phyloP scores from a whole-genome alignment of 1,284 basidiomycete genomes.

The Anthracocystis walkeri region DNA sequence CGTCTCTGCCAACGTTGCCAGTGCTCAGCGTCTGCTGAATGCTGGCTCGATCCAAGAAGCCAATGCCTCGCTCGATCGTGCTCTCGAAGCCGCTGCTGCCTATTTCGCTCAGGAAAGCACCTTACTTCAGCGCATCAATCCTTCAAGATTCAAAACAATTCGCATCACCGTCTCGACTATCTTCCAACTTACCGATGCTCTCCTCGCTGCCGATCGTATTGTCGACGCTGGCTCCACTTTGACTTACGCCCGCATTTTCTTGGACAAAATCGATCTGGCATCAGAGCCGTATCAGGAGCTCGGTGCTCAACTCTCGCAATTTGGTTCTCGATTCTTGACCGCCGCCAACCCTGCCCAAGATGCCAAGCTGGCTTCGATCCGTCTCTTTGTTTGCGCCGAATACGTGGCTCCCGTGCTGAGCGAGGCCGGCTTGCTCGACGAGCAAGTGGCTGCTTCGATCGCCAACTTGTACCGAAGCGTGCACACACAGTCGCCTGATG shows the following conservation, averaged over 20 bases:
- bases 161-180: conserved; percentile 14
- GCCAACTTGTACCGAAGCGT: conserved; percentile 40
- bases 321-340: conserved; percentile 28
- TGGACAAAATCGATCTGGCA: conserved; percentile 21
- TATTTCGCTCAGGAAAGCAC: conserved; percentile 20
- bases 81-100: conserved; percentile 26
- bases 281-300: conserved; percentile 4
- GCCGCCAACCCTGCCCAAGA: conserved; percentile 11
- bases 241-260: conserved; percentile 36
- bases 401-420: conserved; percentile 43
- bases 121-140: conserved; percentile 6
- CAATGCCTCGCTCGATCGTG: conserved; percentile 38
- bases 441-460: conserved; percentile 34
- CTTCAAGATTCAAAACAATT: neutral
- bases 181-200: conserved; percentile 25
- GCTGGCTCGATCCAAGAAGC: conserved; percentile 34
- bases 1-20: conserved; percentile 51
- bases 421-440: conserved; percentile 39
- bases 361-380: conserved; percentile 15
- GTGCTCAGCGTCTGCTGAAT: conserved; percentile 31
- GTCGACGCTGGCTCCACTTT: conserved; percentile 45
- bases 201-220: conserved; percentile 23
- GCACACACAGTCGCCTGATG: conserved; percentile 20
- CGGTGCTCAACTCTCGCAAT: conserved; percentile 19
- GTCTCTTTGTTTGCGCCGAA: conserved; percentile 41